phyloP scores from a whole-genome alignment of 768 basidiomycete species.

The Boletales sp. region DNA sequence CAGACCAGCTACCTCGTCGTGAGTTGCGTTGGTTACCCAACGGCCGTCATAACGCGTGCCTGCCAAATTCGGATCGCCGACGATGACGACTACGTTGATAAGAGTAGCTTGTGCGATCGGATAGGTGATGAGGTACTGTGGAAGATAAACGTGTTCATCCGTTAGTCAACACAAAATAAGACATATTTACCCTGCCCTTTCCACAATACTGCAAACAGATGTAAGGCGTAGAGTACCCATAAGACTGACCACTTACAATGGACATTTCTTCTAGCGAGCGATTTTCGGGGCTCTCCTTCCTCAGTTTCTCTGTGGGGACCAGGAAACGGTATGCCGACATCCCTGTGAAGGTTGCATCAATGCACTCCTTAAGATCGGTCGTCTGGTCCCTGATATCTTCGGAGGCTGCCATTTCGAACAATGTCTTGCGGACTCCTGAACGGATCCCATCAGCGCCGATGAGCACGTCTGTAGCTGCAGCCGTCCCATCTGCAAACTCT shows the following conservation, averaged over 20 bases:
- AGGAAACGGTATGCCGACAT: constrained; percentile 37
- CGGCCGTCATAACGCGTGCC: constrained; percentile 31
- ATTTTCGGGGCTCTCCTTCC: constrained; percentile 21
- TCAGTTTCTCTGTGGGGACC: constrained; percentile 32
- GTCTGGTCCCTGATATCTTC: not conserved
- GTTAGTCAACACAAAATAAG: not conserved
- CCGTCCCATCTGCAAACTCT: constrained; percentile 12
- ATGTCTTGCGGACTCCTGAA: constrained; percentile 22
- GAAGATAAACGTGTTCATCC: not conserved
- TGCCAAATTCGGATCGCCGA: constrained; percentile 25
- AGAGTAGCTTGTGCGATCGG: constrained; percentile 35
- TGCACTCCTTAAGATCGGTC: constrained; percentile 6
- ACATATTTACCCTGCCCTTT: constrained; percentile 5
- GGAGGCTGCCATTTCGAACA: constrained; percentile 17
- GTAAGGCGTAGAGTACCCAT: constrained; percentile 7
- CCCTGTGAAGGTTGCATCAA: constrained; percentile 40
- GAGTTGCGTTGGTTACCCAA: constrained; percentile 26
- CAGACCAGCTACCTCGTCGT: constrained; percentile 29
- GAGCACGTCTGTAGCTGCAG: constrained; percentile 37
- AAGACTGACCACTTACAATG: too few relatives aligned
- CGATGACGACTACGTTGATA: constrained; percentile 35
- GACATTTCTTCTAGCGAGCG: constrained; percentile 9
- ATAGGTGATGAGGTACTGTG: constrained; percentile 38
- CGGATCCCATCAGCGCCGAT: constrained; percentile 46
- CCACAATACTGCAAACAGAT: constrained; percentile 6